Evolutionary conservation across 2,329 filamentous ascomycete genomes (phyloP).

Genomic region (Sordariomycetes sp.): DNA sequence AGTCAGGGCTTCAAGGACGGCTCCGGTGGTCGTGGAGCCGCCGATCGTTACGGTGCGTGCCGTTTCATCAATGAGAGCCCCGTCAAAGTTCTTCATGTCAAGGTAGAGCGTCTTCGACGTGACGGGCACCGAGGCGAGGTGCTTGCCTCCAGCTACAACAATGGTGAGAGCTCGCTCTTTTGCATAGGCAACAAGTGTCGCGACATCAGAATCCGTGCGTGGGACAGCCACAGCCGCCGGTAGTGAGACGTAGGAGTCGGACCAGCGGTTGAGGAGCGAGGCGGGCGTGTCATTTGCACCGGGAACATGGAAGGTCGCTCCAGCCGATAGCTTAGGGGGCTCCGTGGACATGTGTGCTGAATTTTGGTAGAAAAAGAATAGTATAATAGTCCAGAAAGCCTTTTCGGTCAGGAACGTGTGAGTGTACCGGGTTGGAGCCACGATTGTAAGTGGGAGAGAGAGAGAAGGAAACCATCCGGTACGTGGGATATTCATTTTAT

Average conservation of each 20-base stretch:
- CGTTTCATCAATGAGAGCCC: slow-evolving; percentile 13
- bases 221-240: slow-evolving; percentile 17
- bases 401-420: no score
- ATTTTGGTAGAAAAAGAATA: no score
- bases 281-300: background rate
- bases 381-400: no score
- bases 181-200: slow-evolving; percentile 13
- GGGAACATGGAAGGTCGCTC: background rate
- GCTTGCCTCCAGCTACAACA: slow-evolving; percentile 15
- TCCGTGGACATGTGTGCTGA: background rate
- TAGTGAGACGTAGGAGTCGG: slow-evolving; percentile 10
- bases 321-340: background rate
- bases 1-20: slow-evolving; percentile 12
- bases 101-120: slow-evolving; percentile 15
- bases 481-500: background rate
- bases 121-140: slow-evolving; percentile 17
- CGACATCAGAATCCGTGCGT: slow-evolving; percentile 14
- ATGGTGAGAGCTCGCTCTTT: slow-evolving; percentile 14
- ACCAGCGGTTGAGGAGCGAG: slow-evolving; percentile 15
- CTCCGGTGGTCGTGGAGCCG: slow-evolving; percentile 14
- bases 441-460: background rate
- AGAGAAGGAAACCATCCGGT: background rate
- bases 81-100: slow-evolving; percentile 17
- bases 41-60: slow-evolving; percentile 14
- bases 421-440: no score